Evolutionary conservation across 345 rosid genomes (phyloP).

Genomic region (Anacardium occidentale): DNA sequence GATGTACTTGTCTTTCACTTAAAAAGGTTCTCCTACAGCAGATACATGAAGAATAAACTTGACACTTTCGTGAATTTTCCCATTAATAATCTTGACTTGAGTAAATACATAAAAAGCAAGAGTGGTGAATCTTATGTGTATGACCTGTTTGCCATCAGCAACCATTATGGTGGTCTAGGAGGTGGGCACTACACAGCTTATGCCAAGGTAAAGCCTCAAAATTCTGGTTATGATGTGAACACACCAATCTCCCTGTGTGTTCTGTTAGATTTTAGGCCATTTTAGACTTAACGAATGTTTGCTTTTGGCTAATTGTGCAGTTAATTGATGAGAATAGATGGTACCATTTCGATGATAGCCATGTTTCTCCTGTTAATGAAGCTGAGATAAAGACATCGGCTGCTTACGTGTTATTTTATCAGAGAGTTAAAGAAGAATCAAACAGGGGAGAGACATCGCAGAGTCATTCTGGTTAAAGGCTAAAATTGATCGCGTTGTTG

Average conservation of each 20-base stretch:
- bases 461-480: conserved; percentile 24
- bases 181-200: conserved; percentile 96
- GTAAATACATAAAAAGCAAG: conserved; percentile 63
- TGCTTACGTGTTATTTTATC: conserved; percentile 84
- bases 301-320: conserved; percentile 36
- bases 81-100: conserved; percentile 70
- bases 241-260: too few relatives aligned
- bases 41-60: conserved; percentile 77
- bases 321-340: conserved; percentile 84
- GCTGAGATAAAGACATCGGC: conserved; percentile 75
- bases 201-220: conserved; percentile 59
- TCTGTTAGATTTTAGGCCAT: neutral
- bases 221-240: neutral
- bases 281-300: neutral
- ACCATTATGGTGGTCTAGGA: conserved; percentile 90
- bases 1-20: conserved; percentile 87
- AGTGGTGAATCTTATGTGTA: conserved; percentile 59
- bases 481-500: neutral
- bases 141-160: conserved; percentile 86
- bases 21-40: conserved; percentile 84
- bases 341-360: conserved; percentile 87
- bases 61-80: conserved; percentile 84
- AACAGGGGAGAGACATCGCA: conserved; percentile 36
- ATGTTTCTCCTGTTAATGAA: conserved; percentile 61
- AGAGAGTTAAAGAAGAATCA: conserved; percentile 48